Base-by-base conservation (phyloP, 2,329 filamentous ascomycete genomes). In the Aspergillus ruber region DNA sequence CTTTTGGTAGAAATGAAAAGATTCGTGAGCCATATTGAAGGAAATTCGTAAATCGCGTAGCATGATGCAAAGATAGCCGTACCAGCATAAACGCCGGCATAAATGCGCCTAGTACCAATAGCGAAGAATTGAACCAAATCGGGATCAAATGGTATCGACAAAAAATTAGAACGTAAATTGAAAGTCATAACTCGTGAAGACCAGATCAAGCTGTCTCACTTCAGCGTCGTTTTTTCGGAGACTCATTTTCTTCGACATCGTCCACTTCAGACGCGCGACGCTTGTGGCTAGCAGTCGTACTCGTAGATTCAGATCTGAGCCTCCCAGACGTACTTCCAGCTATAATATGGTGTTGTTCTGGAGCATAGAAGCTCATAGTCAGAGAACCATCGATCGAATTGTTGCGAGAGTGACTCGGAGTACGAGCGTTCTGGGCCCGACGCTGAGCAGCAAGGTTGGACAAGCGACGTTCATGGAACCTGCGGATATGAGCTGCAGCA, bases 241-340 rank as follows among this genome's bases (percentile, higher is more conserved):
- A 41, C 25, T 46, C 39, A 6, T 27, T 38, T n/a, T 45, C 42
- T 9, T 51, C 51, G 6, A 42, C 18, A 9, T 45, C 36, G n/a
- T 50, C 51, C 12, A 42, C 23, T 18, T 47, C 49, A 20, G 47
- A 44, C 29, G 35, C 29, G 13, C 41, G 32, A 35, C 51, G 51
- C 39, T 53, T 53, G 20, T 43, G 49, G 21, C 44, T 20, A 6
- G 15, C 17, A 20, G 15, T 20, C 15, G 17, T 39, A 39, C 15
- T 18, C 15, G 17, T 18, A 39, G 36, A 18, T 12, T 18, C 36
- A 20, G 36, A 20, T 2, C 6, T 39, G 17, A 18, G 9, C 33
- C 33, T 36, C 7, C n/a, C n/a, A 9, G n/a, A n/a, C 17, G 3
- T 36, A 36, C 1, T 36, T 17, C 6, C n/a, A 36, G n/a, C 13